Evolutionary conservation across 176 grass and related monocot genomes (phyloP).

Genomic region (Elymus sibiricus): DNA sequence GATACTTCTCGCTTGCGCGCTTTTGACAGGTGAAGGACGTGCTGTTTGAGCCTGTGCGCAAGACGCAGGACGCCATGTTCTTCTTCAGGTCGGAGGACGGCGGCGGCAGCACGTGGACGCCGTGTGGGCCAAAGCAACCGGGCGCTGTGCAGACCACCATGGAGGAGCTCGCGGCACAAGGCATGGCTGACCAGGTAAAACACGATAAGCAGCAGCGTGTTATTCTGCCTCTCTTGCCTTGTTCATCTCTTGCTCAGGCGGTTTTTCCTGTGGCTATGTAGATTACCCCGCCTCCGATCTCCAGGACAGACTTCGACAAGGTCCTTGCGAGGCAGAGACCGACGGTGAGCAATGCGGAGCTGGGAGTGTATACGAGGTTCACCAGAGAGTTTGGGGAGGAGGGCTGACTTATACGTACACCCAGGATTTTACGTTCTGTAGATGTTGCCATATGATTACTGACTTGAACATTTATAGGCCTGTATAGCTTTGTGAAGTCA

Average conservation of each 20-base stretch:
- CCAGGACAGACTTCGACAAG: slow-evolving; percentile 54
- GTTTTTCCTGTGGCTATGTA: neutral
- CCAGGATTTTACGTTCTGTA: neutral
- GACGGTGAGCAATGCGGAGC: slow-evolving; percentile 61
- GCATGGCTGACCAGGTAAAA: slow-evolving; percentile 45
- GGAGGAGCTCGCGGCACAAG: slow-evolving; percentile 50
- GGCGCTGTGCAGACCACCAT: slow-evolving; percentile 57
- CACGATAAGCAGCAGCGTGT: too few species aligned
- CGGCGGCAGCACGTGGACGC: slow-evolving; percentile 25
- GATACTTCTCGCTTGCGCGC: neutral
- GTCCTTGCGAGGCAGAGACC: slow-evolving; percentile 52
- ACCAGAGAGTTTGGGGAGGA: slow-evolving; percentile 23
- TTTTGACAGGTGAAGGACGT: slow-evolving; percentile 58
- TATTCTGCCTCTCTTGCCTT: neutral
- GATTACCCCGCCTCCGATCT: slow-evolving; percentile 58
- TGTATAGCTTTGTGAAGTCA: neutral
- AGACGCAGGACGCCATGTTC: slow-evolving; percentile 66
- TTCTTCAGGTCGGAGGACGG: slow-evolving; percentile 31
- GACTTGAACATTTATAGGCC: neutral
- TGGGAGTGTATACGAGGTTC: slow-evolving; percentile 38
- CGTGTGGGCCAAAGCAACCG: slow-evolving; percentile 40
- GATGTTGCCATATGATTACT: neutral
- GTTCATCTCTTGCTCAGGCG: neutral
- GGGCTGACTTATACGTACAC: neutral
- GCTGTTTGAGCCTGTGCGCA: slow-evolving; percentile 55